Evolutionary conservation across 352 stramenopile genomes (phyloP).

Genomic region (Blastocystis sp.): DNA sequence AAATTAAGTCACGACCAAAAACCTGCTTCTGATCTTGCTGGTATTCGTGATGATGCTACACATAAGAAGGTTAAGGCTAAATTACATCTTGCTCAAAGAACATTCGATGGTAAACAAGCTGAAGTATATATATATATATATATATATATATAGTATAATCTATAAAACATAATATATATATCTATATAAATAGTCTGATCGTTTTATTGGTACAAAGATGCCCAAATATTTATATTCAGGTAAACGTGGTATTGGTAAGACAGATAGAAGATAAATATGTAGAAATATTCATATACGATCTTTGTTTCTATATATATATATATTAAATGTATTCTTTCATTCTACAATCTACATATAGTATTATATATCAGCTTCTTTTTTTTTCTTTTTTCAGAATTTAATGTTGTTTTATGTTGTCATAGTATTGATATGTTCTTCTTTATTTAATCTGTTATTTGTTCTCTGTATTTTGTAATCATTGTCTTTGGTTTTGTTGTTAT

Average conservation of each 20-base stretch:
- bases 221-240: slow-evolving; percentile 42
- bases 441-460: too few relatives aligned
- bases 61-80: too few relatives aligned
- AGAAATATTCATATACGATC: not conserved
- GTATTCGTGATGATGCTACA: not conserved
- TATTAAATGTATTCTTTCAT: too few relatives aligned
- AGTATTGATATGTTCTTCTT: too few relatives aligned
- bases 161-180: slow-evolving; percentile 3
- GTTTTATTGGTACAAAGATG: slow-evolving; percentile 35
- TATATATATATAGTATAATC: slow-evolving; percentile 11
- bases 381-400: too few relatives aligned
- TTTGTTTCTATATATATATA: too few relatives aligned
- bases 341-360: too few relatives aligned
- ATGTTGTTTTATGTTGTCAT: too few relatives aligned
- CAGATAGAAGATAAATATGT: slow-evolving; percentile 27
- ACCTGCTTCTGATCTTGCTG: not conserved
- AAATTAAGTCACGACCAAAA: too few relatives aligned
- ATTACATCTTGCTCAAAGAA: not conserved
- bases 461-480: too few relatives aligned
- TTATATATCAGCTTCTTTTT: too few relatives aligned
- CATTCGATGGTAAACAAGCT: not conserved
- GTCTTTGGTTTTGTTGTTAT: too few relatives aligned
- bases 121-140: slow-evolving; percentile 21
- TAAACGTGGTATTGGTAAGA: slow-evolving; percentile 37
- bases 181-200: slow-evolving; percentile 33